Conservation (phyloP, 2,329 filamentous ascomycete species). For the Nigrospora sphaerica region DNA sequence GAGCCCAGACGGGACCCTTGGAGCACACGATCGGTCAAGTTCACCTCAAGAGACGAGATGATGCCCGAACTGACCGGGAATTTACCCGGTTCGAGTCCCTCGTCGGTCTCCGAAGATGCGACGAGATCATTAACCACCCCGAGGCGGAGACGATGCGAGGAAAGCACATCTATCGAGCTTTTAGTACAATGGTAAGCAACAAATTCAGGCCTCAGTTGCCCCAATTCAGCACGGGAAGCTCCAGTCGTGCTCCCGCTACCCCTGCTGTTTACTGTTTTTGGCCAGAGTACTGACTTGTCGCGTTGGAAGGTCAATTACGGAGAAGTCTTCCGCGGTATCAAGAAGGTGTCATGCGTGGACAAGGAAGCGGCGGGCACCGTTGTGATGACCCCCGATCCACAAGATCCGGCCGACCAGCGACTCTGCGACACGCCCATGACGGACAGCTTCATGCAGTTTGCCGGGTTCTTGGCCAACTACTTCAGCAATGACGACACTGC, state of each 20-base stretch:
- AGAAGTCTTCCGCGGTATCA: conserved; percentile 16
- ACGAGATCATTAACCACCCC: conserved; percentile 11
- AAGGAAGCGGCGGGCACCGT: conserved; percentile 14
- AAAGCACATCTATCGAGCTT: conserved; percentile 22
- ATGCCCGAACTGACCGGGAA: conserved; percentile 13
- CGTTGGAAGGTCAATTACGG: conserved; percentile 11
- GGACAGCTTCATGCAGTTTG: conserved; percentile 13
- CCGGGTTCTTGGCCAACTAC: conserved; percentile 11
- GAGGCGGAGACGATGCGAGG: conserved; percentile 23
- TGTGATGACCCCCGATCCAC: conserved; percentile 1
- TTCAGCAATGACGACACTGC: conserved; percentile 8
- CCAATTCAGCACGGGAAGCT: too few relatives aligned
- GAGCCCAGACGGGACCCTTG: background rate
- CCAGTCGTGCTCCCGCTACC: too few relatives aligned
- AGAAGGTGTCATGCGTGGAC: conserved; percentile 10
- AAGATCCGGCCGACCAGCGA: conserved; percentile 5
- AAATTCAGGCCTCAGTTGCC: too few relatives aligned
- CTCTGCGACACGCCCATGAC: conserved; percentile 10
- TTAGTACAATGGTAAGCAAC: conserved; percentile 5
- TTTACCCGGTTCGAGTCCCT: conserved; percentile 23
- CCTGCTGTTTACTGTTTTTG: too few relatives aligned
- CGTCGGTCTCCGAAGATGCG: conserved; percentile 15
- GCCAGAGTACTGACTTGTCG: too few relatives aligned
- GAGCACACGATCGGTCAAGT: conserved; percentile 8
- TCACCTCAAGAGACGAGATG: conserved; percentile 1